These are phyloP conservation scores for Nephelium lappaceum DNA, from an alignment of 345 rosid species.

Conservation along the genomic window DNA sequence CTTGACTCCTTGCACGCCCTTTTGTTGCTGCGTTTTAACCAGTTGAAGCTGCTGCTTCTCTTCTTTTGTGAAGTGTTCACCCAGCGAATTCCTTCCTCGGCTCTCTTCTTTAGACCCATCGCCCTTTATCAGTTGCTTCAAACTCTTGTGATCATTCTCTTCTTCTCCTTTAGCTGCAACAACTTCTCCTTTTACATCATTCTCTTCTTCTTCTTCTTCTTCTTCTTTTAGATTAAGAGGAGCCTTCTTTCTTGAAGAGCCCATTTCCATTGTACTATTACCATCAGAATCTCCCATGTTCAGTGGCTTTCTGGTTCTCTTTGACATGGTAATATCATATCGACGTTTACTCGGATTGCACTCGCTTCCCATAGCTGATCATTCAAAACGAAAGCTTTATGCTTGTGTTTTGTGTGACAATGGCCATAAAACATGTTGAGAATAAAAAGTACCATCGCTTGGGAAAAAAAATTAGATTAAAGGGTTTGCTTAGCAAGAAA, in stretches of 20 bases:
- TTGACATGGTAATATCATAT: conserved; percentile 68
- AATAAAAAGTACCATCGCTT: neutral
- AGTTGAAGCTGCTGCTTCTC: conserved; percentile 51
- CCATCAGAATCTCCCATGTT: conserved; percentile 1
- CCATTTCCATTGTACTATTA: neutral
- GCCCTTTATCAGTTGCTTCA: conserved; percentile 59
- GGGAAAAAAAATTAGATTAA: conserved; percentile 2
- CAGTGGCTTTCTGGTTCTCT: conserved; percentile 71
- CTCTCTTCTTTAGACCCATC: conserved; percentile 23
- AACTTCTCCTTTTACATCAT: too few species aligned
- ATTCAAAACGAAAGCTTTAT: conserved; percentile 19
- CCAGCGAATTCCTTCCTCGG: conserved; percentile 45
- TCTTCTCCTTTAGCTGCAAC: too few species aligned
- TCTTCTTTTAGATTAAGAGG: neutral
- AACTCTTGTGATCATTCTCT: conserved; percentile 46
- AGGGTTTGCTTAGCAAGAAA: conserved; percentile 28
- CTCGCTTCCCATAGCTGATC: conserved; percentile 46
- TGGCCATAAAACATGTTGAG: conserved; percentile 1
- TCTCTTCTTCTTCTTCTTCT: neutral
- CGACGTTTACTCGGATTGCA: conserved; percentile 36
- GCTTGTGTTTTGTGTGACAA: conserved; percentile 27
- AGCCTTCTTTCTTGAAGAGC: neutral
- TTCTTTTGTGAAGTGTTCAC: conserved; percentile 51
- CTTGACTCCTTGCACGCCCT: conserved; percentile 34
- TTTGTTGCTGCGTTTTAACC: conserved; percentile 41